Conservation (phyloP, 257 asterid species). For the Paraleonurus japonicus region DNA sequence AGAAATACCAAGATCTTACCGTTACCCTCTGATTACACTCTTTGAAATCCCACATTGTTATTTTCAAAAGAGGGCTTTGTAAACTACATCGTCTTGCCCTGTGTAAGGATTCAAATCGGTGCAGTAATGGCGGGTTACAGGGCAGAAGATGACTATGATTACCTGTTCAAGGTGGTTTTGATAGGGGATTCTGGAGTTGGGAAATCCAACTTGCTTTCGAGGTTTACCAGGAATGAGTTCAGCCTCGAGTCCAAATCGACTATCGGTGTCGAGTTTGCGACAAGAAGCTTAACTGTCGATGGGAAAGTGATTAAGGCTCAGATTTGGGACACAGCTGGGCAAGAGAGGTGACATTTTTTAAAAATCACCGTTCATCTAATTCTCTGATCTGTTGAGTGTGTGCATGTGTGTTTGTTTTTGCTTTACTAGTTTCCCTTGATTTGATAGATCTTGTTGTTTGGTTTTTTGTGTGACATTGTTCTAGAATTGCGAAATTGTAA, state of each 20-base stretch:
- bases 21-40: neutral
- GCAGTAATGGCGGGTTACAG: conserved; percentile 65
- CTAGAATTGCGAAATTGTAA: conserved; percentile 17
- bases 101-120: conserved; percentile 4
- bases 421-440: conserved; percentile 4
- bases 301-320: conserved; percentile 82
- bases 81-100: conserved; percentile 7
- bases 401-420: neutral
- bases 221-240: conserved; percentile 87
- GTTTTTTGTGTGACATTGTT: conserved; percentile 14
- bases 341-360: conserved; percentile 59
- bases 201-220: conserved; percentile 78
- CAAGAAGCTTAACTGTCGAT: conserved; percentile 79
- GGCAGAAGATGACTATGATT: conserved; percentile 88
- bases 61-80: conserved; percentile 2
- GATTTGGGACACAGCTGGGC: conserved; percentile 97
- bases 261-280: conserved; percentile 90
- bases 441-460: conserved; percentile 21
- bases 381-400: conserved; percentile 34
- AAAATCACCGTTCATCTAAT: neutral
- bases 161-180: conserved; percentile 78
- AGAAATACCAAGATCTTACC: conserved; percentile 16
- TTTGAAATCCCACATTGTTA: conserved; percentile 7
- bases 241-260: conserved; percentile 87
- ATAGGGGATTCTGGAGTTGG: conserved; percentile 93